Evolutionary conservation across 371 early-diverging fungal species (phyloP).

Genomic region (Saksenaea vasiformis): DNA sequence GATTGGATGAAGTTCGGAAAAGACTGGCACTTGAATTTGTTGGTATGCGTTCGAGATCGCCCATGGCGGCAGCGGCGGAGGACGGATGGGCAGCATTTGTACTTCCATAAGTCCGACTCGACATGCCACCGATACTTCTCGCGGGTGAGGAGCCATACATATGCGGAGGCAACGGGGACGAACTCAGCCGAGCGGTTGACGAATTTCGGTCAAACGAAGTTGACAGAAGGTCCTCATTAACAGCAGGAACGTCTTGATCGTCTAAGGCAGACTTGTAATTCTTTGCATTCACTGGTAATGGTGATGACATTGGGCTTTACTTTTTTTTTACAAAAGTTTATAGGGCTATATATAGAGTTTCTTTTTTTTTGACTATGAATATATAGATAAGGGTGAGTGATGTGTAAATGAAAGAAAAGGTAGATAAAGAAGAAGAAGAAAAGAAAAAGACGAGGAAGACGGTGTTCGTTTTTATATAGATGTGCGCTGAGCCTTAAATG

Average conservation of each 20-base stretch:
- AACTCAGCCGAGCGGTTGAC: constrained; percentile 38
- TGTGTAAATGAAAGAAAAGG: background rate
- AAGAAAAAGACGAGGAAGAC: constrained; percentile 4
- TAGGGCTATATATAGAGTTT: no score
- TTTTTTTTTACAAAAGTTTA: no score
- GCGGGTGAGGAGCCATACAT: constrained; percentile 29
- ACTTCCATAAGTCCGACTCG: constrained; percentile 34
- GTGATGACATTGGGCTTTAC: constrained; percentile 33
- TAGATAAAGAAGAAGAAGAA: constrained; percentile 12
- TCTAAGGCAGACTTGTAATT: constrained; percentile 26
- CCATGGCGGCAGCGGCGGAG: background rate
- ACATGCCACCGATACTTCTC: constrained; percentile 21
- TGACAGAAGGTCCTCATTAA: constrained; percentile 19
- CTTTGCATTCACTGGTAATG: constrained; percentile 54
- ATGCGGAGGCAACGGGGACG: constrained; percentile 32
- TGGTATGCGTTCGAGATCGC: constrained; percentile 33
- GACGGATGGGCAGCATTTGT: background rate
- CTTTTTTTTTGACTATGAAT: no score
- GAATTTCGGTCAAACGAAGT: constrained; percentile 32
- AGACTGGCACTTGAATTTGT: constrained; percentile 28
- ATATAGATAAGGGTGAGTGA: no score
- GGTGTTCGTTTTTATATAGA: background rate
- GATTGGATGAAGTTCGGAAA: constrained; percentile 37
- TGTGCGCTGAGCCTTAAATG: background rate
- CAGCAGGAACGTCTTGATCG: background rate